Percentiles rank a stretch among this genome's conserved stretches.
phyloP scores from a whole-genome alignment of 1,284 basidiomycete genomes.

The Cutaneotrichosporon cyanovorans region DNA sequence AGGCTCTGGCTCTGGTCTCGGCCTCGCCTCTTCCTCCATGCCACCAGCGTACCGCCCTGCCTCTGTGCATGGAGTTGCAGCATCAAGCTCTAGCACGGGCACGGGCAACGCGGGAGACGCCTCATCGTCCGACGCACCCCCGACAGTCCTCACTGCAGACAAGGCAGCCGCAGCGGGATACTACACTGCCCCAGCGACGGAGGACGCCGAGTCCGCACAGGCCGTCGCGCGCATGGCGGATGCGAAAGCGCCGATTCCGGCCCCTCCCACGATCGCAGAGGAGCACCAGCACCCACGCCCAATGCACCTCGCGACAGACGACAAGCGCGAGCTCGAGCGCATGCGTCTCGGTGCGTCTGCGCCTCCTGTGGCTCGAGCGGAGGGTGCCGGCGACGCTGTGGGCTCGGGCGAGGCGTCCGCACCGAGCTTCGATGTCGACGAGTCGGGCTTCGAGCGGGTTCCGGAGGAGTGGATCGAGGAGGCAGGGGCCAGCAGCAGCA shows the following conservation, averaged over 20 bases:
- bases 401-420: conserved; percentile 20
- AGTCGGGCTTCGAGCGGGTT: conserved; percentile 38
- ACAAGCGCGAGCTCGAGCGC: conserved; percentile 41
- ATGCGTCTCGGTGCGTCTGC: conserved; percentile 37
- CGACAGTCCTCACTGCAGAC: conserved; percentile 19
- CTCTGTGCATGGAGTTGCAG: conserved; percentile 23
- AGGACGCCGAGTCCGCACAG: conserved; percentile 39
- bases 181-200: conserved; percentile 44
- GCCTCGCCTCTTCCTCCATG: conserved; percentile 22
- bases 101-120: no score
- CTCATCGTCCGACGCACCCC: conserved; percentile 5
- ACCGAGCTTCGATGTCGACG: conserved; percentile 40
- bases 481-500: neutral
- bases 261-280: conserved; percentile 5
- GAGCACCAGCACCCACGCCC: conserved; percentile 11
- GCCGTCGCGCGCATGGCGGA: conserved; percentile 34
- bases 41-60: conserved; percentile 43
- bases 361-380: conserved; percentile 24
- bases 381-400: neutral
- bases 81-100: conserved; percentile 1
- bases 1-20: no score
- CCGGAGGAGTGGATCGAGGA: neutral
- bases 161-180: conserved; percentile 39
- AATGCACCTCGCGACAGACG: conserved; percentile 44
- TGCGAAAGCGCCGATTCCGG: conserved; percentile 25